Evolutionary conservation across 2,329 filamentous ascomycete species (phyloP).

Genomic region (Fusarium sp.): DNA sequence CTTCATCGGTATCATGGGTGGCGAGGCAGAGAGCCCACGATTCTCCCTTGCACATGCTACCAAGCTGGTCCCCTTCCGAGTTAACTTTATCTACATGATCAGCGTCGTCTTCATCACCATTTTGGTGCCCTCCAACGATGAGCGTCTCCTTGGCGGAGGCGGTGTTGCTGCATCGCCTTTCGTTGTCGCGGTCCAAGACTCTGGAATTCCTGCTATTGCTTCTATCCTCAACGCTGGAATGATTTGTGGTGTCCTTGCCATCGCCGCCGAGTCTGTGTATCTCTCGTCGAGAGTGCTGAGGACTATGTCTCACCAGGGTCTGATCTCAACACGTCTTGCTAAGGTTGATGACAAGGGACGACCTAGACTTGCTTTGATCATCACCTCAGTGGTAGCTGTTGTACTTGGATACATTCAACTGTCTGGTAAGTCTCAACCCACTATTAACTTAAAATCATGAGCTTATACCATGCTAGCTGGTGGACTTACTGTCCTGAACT

Average conservation of each 20-base stretch:
- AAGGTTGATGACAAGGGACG: constrained; percentile 25
- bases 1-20: constrained; percentile 43
- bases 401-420: constrained; percentile 34
- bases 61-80: constrained; percentile 39
- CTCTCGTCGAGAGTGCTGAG: constrained; percentile 33
- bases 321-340: constrained; percentile 19
- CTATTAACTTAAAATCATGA: accelerated
- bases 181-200: constrained; percentile 29
- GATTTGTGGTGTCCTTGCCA: constrained; percentile 39
- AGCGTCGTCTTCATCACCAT: constrained; percentile 39
- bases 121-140: constrained; percentile 33
- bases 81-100: constrained; percentile 40
- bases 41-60: constrained; percentile 39
- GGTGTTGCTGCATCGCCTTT: constrained; percentile 39
- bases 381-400: constrained; percentile 6
- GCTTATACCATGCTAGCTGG: constrained; percentile 5
- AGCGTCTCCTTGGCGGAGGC: constrained; percentile 27
- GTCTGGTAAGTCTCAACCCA: neutral
- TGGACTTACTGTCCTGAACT: constrained; percentile 28
- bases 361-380: constrained; percentile 23
- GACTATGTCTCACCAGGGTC: constrained; percentile 32
- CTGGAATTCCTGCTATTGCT: constrained; percentile 31
- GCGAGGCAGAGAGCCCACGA: constrained; percentile 38
- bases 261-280: constrained; percentile 30
- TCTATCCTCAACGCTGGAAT: constrained; percentile 42